Evolutionary conservation across 2,329 filamentous ascomycete species (phyloP).

Genomic region (Monascus ruber): DNA sequence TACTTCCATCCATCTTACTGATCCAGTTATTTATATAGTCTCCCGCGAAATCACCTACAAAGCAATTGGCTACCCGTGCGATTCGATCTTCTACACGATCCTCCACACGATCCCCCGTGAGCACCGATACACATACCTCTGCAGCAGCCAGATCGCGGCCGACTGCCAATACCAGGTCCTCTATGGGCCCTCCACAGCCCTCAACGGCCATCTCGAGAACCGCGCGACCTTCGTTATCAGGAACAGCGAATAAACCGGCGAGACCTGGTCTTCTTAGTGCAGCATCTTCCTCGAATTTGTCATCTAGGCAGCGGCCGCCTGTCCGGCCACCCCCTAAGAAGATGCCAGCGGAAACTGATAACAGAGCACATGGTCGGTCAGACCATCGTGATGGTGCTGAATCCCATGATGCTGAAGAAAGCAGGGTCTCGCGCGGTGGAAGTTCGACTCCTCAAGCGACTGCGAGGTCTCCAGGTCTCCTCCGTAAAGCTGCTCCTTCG

Average conservation of each 20-base stretch:
- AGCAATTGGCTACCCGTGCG: conserved; percentile 49
- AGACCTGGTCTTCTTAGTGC: conserved; percentile 19
- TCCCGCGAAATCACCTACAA: conserved; percentile 68
- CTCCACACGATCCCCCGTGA: conserved; percentile 25
- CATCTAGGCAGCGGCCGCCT: conserved; percentile 21
- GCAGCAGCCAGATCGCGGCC: conserved; percentile 44
- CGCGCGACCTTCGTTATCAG: conserved; percentile 29
- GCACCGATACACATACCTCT: conserved; percentile 46
- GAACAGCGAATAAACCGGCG: conserved; percentile 21
- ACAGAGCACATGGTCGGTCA: conserved; percentile 13
- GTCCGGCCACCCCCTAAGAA: conserved; percentile 18
- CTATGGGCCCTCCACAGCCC: conserved; percentile 54
- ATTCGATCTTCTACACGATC: conserved; percentile 42
- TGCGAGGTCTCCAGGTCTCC: conserved; percentile 13
- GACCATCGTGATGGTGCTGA: conserved; percentile 20
- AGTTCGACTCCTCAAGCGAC: conserved; percentile 11
- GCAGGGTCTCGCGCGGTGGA: conserved; percentile 8
- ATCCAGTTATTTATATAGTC: conserved; percentile 39
- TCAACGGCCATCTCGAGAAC: conserved; percentile 19
- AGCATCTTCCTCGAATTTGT: conserved; percentile 10
- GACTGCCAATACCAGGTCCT: conserved; percentile 46
- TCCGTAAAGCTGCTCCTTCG: conserved; percentile 13
- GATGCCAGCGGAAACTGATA: conserved; percentile 16
- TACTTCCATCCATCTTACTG: background rate
- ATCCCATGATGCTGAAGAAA: conserved; percentile 13